Evolutionary conservation across 208 protist genomes (phyloP), one percentile per base, ranked within the genome.

Genomic region (Porcisia hertigi): DNA sequence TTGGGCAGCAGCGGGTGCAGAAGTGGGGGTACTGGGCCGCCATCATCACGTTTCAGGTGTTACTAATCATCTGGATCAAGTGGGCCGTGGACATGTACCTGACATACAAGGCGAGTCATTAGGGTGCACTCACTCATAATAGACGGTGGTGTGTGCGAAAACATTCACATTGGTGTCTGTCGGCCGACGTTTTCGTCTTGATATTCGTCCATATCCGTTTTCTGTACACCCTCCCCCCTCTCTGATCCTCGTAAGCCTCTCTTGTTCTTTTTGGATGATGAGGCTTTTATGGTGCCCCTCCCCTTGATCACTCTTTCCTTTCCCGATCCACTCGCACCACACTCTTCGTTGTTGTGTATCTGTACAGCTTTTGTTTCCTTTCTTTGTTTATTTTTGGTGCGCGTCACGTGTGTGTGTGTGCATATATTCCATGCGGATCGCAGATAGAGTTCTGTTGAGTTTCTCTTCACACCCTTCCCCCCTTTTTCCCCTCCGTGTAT

Each of bases 31-130:
- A 82, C 74, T 93, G 88, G 88, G 57, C 72, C 1, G 83, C 88
- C 12, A 75, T 93, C 66, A 84, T 95, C 47, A 39, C 76, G 14
- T 62, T 93, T 70, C 81, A 95, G 76, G 84, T 93, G 53, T 36
- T 93, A 18, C 58, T 79, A 43, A 86, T 93, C 80, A 45, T 95
- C 30, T 93, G 88, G 91, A 62, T 86, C 30, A 80, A 85, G 64
- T 92, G 87, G 89, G 82, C 86, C 12, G 71, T 83, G 25, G 86
- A 91, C 45, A 76, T 92, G 67, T 95, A 91, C 81, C 59, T 70
- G 67, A 71, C 60, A 55, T 76, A 84, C 55, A 55, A 69, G 54
- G 66, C 47, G 16, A 86, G 65, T 39, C 41, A 75, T n/a, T 71
- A 63, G 34, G 67, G 30, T n/a, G 64, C 64, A 54, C n/a, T n/a